A percentile compares a stretch with the other conserved stretches of the same genome.
phyloP scores from a whole-genome alignment of 2,329 filamentous ascomycete species.

The Gliomastix tumulicola region DNA sequence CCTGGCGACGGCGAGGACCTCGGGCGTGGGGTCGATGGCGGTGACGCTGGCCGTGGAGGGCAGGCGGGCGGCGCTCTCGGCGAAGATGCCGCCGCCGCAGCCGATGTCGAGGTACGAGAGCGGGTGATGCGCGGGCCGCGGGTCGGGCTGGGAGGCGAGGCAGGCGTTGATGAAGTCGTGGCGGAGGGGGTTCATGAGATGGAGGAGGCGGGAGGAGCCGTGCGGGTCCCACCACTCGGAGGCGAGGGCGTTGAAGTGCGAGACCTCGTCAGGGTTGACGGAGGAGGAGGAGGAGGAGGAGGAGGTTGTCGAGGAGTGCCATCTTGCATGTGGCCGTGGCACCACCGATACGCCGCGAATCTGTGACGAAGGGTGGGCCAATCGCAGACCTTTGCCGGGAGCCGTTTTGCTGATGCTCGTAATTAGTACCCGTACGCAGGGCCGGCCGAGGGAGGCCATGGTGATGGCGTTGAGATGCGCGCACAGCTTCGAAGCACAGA shows the following conservation, averaged over 20 bases:
- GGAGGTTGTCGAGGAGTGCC: constrained; percentile 12
- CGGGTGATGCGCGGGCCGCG: constrained; percentile 15
- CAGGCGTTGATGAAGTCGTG: constrained; percentile 85
- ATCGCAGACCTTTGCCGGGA: too few relatives aligned
- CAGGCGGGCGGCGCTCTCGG: constrained; percentile 73
- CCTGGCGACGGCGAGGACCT: constrained; percentile 68
- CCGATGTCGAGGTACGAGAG: constrained; percentile 83
- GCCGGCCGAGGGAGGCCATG: too few relatives aligned
- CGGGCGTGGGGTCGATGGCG: constrained; percentile 70
- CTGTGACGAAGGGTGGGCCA: too few relatives aligned
- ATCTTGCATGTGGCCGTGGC: too few relatives aligned
- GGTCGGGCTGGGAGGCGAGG: constrained; percentile 43
- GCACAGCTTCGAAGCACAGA: too few relatives aligned
- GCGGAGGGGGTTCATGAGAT: constrained; percentile 96
- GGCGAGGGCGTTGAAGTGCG: constrained; percentile 90
- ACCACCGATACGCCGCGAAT: too few relatives aligned
- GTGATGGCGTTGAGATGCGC: too few relatives aligned
- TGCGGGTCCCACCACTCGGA: constrained; percentile 97
- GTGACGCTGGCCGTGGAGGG: constrained; percentile 56
- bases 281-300: constrained; percentile 46
- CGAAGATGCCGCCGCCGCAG: constrained; percentile 94
- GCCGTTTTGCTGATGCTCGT: too few relatives aligned
- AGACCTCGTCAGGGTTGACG: constrained; percentile 82
- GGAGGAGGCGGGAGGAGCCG: constrained; percentile 83
- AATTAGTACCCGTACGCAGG: too few relatives aligned